Conservation (phyloP, 148 eudicot species). For the Selenicereus undatus region DNA sequence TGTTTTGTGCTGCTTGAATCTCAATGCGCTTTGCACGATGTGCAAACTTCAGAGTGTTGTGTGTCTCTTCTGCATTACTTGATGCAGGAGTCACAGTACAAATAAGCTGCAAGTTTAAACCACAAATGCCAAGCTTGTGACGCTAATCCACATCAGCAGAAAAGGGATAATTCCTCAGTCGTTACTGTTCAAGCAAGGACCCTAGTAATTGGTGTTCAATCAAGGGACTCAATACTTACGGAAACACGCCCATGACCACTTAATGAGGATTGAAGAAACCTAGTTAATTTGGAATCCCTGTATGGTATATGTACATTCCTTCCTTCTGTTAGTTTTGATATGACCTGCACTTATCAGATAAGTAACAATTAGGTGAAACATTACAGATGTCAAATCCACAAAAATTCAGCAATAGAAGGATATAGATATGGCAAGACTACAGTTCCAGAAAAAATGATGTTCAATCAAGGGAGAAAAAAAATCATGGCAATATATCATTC, state of each 20-base stretch:
- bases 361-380: conserved; percentile 2
- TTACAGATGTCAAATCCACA: not conserved
- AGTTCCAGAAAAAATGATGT: not conserved
- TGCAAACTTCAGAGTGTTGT: conserved; percentile 95
- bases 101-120: conserved; percentile 55
- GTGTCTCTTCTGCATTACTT: conserved; percentile 93
- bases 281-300: conserved; percentile 92
- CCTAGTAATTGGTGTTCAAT: not conserved
- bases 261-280: conserved; percentile 94
- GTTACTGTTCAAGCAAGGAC: not conserved
- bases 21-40: conserved; percentile 95
- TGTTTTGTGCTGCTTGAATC: conserved; percentile 95
- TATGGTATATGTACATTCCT: conserved; percentile 82
- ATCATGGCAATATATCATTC: not conserved
- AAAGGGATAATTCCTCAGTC: not conserved
- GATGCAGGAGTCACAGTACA: conserved; percentile 98
- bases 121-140: not conserved
- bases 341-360: conserved; percentile 51
- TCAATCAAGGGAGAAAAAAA: not conserved
- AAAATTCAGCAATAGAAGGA: not conserved
- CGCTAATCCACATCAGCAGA: not conserved
- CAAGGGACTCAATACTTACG: conserved; percentile 43
- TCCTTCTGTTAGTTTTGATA: conserved; percentile 90
- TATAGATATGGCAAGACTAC: not conserved
- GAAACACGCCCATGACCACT: conserved; percentile 99